Percentiles rank a stretch among this genome's conserved stretches.
phyloP scores from a whole-genome alignment of 805 yeast genomes.

The Zygoascus ofunaensis region DNA sequence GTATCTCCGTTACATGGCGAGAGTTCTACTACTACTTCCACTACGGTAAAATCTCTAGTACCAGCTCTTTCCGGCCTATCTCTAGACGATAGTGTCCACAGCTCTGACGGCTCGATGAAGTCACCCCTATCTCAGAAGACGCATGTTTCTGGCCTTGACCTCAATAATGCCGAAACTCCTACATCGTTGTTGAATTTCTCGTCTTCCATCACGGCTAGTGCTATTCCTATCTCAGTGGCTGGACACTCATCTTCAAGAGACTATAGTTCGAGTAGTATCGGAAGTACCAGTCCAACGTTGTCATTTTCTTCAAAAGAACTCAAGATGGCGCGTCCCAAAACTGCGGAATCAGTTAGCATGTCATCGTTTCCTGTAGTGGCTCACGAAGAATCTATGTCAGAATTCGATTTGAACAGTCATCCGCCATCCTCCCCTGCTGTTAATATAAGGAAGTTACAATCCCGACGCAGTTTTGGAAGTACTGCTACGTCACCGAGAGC shows the following conservation, averaged over 20 bases:
- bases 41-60: background rate
- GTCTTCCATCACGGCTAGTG: constrained; percentile 4
- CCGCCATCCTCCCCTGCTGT: background rate
- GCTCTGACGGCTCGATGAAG: background rate
- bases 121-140: constrained; percentile 5
- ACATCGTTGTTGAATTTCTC: constrained; percentile 2
- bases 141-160: constrained; percentile 6
- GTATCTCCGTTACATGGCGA: background rate
- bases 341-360: background rate
- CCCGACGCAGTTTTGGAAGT: constrained; percentile 14
- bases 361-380: background rate
- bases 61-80: background rate
- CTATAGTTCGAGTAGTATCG: background rate
- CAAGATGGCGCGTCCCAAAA: background rate
- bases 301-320: background rate
- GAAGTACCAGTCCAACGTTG: background rate
- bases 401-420: background rate
- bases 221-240: constrained; percentile 8
- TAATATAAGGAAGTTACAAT: constrained; percentile 19
- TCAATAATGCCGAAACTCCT: background rate
- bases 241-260: background rate
- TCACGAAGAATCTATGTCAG: background rate
- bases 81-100: background rate
- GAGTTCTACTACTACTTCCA: background rate
- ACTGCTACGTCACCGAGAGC: constrained; percentile 9